These are phyloP conservation scores for Saturnispora sekii DNA, from an alignment of 805 yeast genomes.

Conservation along the genomic window DNA sequence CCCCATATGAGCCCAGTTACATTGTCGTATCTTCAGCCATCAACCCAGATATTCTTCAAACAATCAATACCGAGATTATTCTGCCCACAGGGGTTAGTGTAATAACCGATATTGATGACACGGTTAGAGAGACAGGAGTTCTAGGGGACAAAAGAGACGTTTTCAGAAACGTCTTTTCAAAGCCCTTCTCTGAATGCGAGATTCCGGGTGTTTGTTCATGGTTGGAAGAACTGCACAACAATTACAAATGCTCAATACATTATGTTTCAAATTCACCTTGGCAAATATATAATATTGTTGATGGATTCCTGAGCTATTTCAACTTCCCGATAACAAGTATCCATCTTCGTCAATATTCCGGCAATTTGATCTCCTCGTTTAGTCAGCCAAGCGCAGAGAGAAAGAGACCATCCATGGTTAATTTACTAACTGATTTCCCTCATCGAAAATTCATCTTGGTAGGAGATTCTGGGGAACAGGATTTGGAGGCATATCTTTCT, in stretches of 20 bases:
- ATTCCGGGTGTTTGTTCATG: constrained; percentile 69
- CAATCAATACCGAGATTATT: constrained; percentile 37
- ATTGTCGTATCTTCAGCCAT: constrained; percentile 40
- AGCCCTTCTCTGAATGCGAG: constrained; percentile 54
- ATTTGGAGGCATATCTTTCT: constrained; percentile 80
- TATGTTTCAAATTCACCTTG: constrained; percentile 96
- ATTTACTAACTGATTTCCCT: constrained; percentile 66
- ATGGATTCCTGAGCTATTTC: constrained; percentile 43
- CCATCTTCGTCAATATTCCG: constrained; percentile 81
- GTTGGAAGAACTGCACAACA: constrained; percentile 43
- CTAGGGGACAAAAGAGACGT: constrained; percentile 78
- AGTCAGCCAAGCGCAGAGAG: constrained; percentile 83
- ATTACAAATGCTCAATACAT: constrained; percentile 49
- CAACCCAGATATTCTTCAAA: constrained; percentile 39
- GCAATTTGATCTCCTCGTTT: constrained; percentile 69
- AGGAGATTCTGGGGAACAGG: constrained; percentile 96
- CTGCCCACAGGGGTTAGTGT: constrained; percentile 48
- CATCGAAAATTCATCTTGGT: constrained; percentile 67
- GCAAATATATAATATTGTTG: constrained; percentile 62
- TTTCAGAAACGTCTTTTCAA: constrained; percentile 67
- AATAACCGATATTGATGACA: constrained; percentile 91
- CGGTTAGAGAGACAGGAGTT: constrained; percentile 85
- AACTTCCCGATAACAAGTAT: constrained; percentile 73
- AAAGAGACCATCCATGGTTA: constrained; percentile 55
- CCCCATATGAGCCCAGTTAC: constrained; percentile 52